phyloP scores from a whole-genome alignment of 2,329 filamentous ascomycete genomes.

The Aplosporella prunicola region DNA sequence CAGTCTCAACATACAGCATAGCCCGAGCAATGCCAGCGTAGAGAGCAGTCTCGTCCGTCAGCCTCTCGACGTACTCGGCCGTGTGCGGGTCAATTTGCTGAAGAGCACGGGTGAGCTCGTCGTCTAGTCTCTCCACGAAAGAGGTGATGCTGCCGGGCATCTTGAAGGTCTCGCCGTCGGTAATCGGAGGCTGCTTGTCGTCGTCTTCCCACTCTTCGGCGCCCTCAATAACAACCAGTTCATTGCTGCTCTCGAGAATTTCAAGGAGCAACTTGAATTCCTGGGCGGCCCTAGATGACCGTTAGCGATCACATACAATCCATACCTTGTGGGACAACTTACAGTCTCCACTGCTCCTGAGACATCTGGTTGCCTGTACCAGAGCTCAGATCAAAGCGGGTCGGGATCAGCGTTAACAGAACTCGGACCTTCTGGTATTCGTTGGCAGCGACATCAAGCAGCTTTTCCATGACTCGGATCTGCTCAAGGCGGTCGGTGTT shows the following conservation, averaged over 20 bases:
- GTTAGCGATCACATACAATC: not conserved
- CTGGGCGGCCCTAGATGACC: constrained; percentile 54
- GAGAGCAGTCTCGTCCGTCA: constrained; percentile 80
- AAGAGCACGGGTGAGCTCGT: constrained; percentile 93
- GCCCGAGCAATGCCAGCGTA: constrained; percentile 90
- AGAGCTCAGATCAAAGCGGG: constrained; percentile 84
- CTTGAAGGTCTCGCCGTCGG: constrained; percentile 70
- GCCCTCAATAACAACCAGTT: constrained; percentile 79
- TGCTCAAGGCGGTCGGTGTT: constrained; percentile 94
- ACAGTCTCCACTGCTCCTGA: constrained; percentile 90
- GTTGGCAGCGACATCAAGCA: constrained; percentile 76
- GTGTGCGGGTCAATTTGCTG: constrained; percentile 98
- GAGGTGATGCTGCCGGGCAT: constrained; percentile 91
- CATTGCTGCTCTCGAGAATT: constrained; percentile 67
- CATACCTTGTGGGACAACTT: constrained; percentile 16
- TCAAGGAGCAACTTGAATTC: constrained; percentile 71
- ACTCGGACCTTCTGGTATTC: constrained; percentile 94
- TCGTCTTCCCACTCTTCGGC: constrained; percentile 99
- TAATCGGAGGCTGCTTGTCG: constrained; percentile 75
- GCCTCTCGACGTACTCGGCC: constrained; percentile 92
- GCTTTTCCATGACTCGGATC: constrained; percentile 95
- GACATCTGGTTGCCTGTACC: constrained; percentile 77
- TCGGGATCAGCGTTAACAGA: constrained; percentile 82
- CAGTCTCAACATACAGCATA: constrained; percentile 76
- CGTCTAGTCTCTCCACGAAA: constrained; percentile 87